A percentile compares a stretch with the other conserved stretches of the same genome.
phyloP scores from a whole-genome alignment of 768 basidiomycete genomes.

The Tulasnella sp. region DNA sequence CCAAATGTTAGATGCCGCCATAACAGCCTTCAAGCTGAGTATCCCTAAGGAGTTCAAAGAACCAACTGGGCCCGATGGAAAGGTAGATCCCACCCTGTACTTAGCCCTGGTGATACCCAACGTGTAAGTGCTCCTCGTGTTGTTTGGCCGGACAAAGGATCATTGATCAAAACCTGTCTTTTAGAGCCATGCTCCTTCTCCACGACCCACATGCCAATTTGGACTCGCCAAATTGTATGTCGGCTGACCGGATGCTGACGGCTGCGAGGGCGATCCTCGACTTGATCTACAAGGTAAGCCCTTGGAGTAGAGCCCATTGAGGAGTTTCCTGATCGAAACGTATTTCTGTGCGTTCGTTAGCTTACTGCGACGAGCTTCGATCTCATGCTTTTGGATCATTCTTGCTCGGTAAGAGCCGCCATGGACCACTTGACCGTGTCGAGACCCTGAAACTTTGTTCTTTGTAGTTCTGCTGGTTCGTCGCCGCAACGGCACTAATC shows the following conservation, averaged over 20 bases:
- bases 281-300: conserved; percentile 58
- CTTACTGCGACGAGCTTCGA: conserved; percentile 70
- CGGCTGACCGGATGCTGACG: conserved; percentile 67
- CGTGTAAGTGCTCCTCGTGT: conserved; percentile 31
- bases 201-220: conserved; percentile 78
- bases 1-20: conserved; percentile 61
- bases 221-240: conserved; percentile 60
- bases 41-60: conserved; percentile 60
- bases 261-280: conserved; percentile 70
- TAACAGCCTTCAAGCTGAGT: conserved; percentile 59
- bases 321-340: neutral
- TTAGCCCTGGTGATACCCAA: conserved; percentile 44
- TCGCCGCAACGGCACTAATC: conserved; percentile 65
- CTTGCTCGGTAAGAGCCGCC: conserved; percentile 58
- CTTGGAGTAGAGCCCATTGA: neutral
- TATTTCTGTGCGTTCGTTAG: neutral
- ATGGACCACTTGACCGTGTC: neutral
- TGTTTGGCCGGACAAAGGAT: neutral
- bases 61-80: conserved; percentile 51
- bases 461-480: conserved; percentile 68
- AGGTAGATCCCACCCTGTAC: conserved; percentile 61
- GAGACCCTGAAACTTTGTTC: conserved; percentile 13
- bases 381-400: conserved; percentile 68
- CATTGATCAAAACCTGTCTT: neutral
- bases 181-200: conserved; percentile 67